Evolutionary conservation across 208 protist genomes (phyloP).

Genomic region (Acanthamoeba rhysodes): DNA sequence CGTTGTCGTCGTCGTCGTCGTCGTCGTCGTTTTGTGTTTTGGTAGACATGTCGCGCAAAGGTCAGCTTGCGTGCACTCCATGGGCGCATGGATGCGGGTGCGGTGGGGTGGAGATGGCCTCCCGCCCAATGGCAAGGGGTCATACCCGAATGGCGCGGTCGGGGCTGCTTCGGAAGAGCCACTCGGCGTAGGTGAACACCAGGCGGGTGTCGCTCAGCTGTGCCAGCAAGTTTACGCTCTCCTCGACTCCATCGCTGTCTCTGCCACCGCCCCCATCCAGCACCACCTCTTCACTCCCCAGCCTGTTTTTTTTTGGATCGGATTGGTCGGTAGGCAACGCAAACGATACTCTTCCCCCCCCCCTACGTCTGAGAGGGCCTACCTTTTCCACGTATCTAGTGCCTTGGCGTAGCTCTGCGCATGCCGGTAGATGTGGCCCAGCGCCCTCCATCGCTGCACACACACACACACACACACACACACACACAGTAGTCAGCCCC

Average conservation of each 20-base stretch:
- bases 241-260: background rate
- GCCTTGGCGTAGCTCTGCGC: background rate
- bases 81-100: no score
- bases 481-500: no score
- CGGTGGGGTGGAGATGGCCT: no score
- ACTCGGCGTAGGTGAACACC: background rate
- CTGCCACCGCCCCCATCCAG: background rate
- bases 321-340: no score
- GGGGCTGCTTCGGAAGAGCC: background rate
- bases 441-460: background rate
- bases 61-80: no score
- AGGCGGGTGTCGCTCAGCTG: background rate
- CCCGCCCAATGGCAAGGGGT: no score
- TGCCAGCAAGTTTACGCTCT: background rate
- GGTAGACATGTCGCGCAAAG: no score
- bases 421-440: background rate
- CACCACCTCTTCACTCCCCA: background rate
- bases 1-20: no score
- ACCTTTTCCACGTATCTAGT: background rate
- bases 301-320: background rate
- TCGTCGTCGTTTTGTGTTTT: no score
- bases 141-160: background rate
- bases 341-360: no score
- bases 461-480: no score
- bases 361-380: background rate